These are phyloP conservation scores for Russula abietina DNA, from an alignment of 768 basidiomycete genomes.

Conservation along the genomic window DNA sequence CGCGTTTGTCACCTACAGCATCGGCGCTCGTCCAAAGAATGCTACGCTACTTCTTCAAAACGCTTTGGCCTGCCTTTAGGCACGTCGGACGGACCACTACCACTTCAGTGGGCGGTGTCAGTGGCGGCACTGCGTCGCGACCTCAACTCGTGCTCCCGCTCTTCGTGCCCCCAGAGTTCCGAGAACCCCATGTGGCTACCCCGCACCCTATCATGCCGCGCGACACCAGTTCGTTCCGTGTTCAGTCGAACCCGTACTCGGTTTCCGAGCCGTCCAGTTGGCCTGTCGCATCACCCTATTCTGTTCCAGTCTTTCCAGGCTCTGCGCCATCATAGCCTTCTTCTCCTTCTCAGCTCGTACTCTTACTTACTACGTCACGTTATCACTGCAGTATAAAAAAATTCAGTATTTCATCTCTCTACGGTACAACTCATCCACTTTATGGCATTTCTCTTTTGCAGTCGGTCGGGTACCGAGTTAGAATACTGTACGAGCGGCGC, in stretches of 20 bases:
- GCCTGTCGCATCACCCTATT: not conserved
- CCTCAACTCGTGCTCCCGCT: slow-evolving; percentile 5
- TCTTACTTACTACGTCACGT: not conserved
- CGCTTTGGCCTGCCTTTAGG: slow-evolving; percentile 6
- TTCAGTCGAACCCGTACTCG: slow-evolving; percentile 15
- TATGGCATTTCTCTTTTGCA: not conserved
- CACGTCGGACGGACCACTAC: slow-evolving; percentile 5
- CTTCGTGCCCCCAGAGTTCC: slow-evolving; percentile 5
- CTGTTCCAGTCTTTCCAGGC: not conserved
- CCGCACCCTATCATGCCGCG: slow-evolving; percentile 12
- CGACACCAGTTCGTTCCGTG: slow-evolving; percentile 15
- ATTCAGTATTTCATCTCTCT: not conserved
- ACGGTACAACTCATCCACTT: not conserved
- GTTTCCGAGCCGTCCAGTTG: not conserved
- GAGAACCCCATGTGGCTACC: not conserved
- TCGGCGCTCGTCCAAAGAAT: slow-evolving; percentile 6
- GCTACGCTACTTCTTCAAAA: slow-evolving; percentile 2
- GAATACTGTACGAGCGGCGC: not conserved
- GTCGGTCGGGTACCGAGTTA: not conserved
- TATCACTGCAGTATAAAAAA: not conserved
- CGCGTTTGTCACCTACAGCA: not conserved
- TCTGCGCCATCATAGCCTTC: not conserved
- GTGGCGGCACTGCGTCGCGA: not conserved
- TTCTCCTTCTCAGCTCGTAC: too few species aligned
- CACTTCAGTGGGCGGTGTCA: not conserved